Base-by-base conservation (phyloP, 148 eudicot species). In the Chenopodium formosanum region DNA sequence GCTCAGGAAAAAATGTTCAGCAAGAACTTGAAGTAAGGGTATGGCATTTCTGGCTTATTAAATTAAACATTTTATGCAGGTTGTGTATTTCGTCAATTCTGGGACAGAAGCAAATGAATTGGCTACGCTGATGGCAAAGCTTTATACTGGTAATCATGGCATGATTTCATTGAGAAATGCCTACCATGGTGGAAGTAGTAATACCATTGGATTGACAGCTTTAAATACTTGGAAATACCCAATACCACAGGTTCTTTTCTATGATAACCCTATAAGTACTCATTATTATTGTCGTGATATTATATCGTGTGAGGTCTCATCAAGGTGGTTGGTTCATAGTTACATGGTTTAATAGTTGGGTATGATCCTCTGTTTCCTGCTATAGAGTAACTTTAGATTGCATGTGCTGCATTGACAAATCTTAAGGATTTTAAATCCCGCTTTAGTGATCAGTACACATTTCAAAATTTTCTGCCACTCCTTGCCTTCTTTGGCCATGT, bases 51-150 rank as follows among this genome's bases (percentile, higher is more conserved):
- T 29, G 46, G 73, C 50, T 63, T 62, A 60, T 66, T 14, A 79
- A 34, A 25, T 71, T 73, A 64, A 23, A 70, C 71, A 84, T 79
- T 20, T 27, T 23, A n/a, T 85, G 87, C 89, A 96, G 99, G 99
- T 96, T 83, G 99, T 96, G n/a, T 96, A 91, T 84, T 92, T 96
- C 86, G 97, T 92, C 22, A 96, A 96, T 87, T 96, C 99, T 52
- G 99, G 98, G 77, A 90, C 98, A 7, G 99, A 96, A 91, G 99
- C 98, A 84, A 96, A 96, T 83, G 99, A 96, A 84, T 86, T 96
- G 82, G 99, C 99, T 37, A 91, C 87, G 90, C 69, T 94, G 83
- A 96, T 96, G 99, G 99, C 98, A 50, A 90, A 92, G 66, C 86
- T 96, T 79, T 96, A 92, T 88, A 92, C 89, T 56, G 97, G 99